Evolutionary conservation across 192 early-diverging fungal genomes (phyloP).

Genomic region (Ramicandelaber brevisporus): DNA sequence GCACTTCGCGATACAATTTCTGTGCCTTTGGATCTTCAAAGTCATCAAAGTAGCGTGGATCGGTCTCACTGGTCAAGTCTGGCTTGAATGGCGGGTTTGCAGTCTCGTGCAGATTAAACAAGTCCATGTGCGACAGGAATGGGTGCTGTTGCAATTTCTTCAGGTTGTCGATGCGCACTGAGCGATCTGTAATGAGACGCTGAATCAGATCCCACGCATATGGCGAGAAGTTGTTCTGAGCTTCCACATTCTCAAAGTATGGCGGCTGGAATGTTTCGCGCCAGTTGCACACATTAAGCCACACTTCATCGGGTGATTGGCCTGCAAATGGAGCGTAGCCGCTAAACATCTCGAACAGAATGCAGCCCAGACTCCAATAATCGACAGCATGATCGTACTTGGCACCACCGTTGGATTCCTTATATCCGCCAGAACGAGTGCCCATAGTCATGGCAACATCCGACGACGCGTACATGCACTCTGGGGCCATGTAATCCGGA

Average conservation of each 20-base stretch:
- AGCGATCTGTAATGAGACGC: slow-evolving; percentile 21
- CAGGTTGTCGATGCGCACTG: slow-evolving; percentile 19
- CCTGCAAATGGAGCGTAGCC: slow-evolving; percentile 55
- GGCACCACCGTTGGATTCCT: slow-evolving; percentile 5
- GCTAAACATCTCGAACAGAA: slow-evolving; percentile 47
- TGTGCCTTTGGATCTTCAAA: slow-evolving; percentile 34
- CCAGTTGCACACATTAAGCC: slow-evolving; percentile 75
- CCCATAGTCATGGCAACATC: slow-evolving; percentile 15
- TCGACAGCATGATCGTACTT: slow-evolving; percentile 46
- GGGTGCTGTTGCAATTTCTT: slow-evolving; percentile 25
- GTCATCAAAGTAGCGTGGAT: slow-evolving; percentile 69
- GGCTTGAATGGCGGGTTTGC: slow-evolving; percentile 54
- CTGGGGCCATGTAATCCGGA: slow-evolving; percentile 88
- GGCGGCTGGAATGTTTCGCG: slow-evolving; percentile 47
- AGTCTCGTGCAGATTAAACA: slow-evolving; percentile 23
- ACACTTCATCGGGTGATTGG: slow-evolving; percentile 37
- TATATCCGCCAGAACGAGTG: slow-evolving; percentile 8
- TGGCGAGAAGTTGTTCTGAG: slow-evolving; percentile 48
- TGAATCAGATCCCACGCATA: slow-evolving; percentile 55
- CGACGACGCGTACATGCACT: slow-evolving; percentile 34
- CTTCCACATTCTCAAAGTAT: slow-evolving; percentile 46
- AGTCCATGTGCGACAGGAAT: slow-evolving; percentile 30
- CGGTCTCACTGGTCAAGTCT: slow-evolving; percentile 34
- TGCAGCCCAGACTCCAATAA: slow-evolving; percentile 53
- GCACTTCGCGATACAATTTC: slow-evolving; percentile 29